phyloP scores from a whole-genome alignment of 108 stramenopile genomes.

The Cyclotella kingstonii region DNA sequence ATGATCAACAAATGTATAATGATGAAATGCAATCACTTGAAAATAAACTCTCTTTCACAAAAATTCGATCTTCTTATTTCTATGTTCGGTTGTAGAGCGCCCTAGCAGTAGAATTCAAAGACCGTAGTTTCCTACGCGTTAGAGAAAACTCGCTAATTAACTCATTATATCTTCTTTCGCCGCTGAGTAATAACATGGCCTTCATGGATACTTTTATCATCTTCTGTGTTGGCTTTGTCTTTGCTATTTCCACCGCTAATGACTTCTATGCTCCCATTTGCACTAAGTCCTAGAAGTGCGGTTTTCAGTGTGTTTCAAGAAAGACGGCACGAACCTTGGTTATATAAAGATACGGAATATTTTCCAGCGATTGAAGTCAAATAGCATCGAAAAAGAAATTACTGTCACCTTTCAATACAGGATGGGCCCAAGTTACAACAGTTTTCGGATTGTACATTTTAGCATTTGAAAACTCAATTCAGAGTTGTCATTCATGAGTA shows the following conservation, averaged over 20 bases:
- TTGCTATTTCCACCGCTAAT: not conserved
- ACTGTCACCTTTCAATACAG: conserved; percentile 33
- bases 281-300: conserved; percentile 16
- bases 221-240: not conserved
- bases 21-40: not conserved
- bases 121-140: not conserved
- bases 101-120: no score
- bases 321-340: conserved; percentile 30
- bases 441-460: conserved; percentile 62
- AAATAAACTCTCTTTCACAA: conserved; percentile 23
- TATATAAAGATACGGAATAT: not conserved
- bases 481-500: conserved; percentile 64
- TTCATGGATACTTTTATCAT: conserved; percentile 5
- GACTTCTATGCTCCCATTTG: conserved; percentile 12
- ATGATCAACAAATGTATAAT: conserved; percentile 9
- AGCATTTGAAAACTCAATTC: conserved; percentile 62
- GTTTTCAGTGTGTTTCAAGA: conserved; percentile 11
- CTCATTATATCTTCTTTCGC: not conserved
- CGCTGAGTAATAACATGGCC: conserved; percentile 1
- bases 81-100: no score
- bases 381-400: not conserved
- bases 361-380: not conserved
- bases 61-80: conserved; percentile 8
- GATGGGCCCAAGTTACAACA: conserved; percentile 43
- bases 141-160: not conserved